Evolutionary conservation across 1,284 basidiomycete species (phyloP), one percentile per base, ranked within the genome.

Genomic region (Puccinia novopanici): DNA sequence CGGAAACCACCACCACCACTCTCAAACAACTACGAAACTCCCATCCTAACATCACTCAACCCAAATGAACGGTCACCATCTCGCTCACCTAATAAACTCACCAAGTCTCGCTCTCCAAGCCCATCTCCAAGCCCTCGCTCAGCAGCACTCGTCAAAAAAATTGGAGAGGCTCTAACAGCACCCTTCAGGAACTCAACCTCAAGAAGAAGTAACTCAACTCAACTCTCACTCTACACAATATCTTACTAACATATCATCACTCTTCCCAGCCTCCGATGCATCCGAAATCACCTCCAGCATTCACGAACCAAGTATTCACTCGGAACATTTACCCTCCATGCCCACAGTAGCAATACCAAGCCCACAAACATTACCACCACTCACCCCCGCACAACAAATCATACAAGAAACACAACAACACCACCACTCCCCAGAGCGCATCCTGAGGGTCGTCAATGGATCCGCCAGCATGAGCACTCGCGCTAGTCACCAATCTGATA

Each of bases 371-470:
- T 15, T 45, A 6, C 37, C 27, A 63, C 59, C 59, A 10, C 42
- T 70, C 3, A 78, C 75, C 0, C 48, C n/a, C 3, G 63, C 75
- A 0, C 50, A 78, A 34, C 34, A 55, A n/a, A 78, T 61, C 34
- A 59, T 67, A 30, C 75, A 27, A 17, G 48, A 50, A 24, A 42
- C 50, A 1, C 63, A n/a, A 19, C 34, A 27, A 15, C 37, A 27
- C 22, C 40, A 75, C 10, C 37, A 68, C 10, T 65, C 63, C 13
- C 65, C 61, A 1, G 52, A 71, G 12, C 75, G 75, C 3, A 52
- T 78, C 3, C 52, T 78, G 17, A 50, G 75, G 13, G 77, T 80
- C 24, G 77, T 80, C 52, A 80, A 80, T 27, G 68, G 77, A 6
- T 45, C 37, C 6, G 68, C 40, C 8, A 80, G 67, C 3, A 42